Conservation (phyloP, 176 grass and related monocot genomes). For the Carex cristatella region DNA sequence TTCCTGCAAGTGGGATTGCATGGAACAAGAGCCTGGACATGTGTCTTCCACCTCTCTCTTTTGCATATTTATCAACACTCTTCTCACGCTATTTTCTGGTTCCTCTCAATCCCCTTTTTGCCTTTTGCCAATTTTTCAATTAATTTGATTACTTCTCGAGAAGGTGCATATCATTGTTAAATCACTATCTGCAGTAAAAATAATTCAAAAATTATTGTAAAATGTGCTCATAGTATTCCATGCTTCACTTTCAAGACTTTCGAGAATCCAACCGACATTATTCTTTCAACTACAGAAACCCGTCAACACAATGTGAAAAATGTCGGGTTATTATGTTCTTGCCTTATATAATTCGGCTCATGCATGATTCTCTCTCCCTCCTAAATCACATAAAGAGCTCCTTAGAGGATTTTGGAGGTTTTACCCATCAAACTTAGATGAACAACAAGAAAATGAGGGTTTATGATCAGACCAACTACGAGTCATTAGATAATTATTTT, state of each 20-base stretch:
- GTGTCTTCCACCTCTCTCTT: not conserved
- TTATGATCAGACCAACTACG: constrained; percentile 29
- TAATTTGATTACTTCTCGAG: not conserved
- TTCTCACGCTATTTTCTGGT: not conserved
- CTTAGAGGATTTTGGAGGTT: not conserved
- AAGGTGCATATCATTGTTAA: constrained; percentile 1
- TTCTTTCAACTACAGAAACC: not conserved
- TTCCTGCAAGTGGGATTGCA: constrained; percentile 13
- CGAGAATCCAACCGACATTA: not conserved
- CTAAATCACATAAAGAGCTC: not conserved
- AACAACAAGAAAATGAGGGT: constrained; percentile 49
- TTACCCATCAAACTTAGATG: constrained; percentile 28
- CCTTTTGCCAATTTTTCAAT: not conserved
- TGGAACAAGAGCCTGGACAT: not conserved
- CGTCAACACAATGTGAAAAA: not conserved
- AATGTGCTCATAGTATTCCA: not conserved
- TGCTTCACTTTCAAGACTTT: constrained; percentile 5
- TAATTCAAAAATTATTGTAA: not conserved
- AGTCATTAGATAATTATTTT: constrained; percentile 28
- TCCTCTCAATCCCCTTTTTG: not conserved
- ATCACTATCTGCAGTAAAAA: constrained; percentile 10
- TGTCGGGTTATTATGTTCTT: not conserved
- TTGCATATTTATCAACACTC: not conserved
- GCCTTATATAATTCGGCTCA: not conserved
- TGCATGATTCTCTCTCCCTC: not conserved